Percentiles rank a stretch among this genome's conserved stretches.
Evolutionary conservation across 169 alveolate genomes (phyloP).

Genomic region (Plasmodium yoelii): DNA sequence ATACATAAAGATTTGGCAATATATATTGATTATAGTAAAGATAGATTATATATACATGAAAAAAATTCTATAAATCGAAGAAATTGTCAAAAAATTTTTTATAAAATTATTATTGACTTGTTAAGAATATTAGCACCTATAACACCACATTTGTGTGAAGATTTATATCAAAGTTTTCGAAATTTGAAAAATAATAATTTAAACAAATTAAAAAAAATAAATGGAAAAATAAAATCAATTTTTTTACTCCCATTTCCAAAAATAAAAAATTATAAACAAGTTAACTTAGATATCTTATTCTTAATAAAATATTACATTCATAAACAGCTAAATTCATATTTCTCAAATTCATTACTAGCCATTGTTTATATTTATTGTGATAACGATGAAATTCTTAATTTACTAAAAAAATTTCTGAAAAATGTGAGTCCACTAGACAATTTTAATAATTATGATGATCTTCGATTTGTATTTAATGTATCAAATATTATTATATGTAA

Average conservation of each 20-base stretch:
- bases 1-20: conserved; percentile 53
- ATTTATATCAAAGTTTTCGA: conserved; percentile 30
- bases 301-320: conserved; percentile 56
- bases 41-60: conserved; percentile 58
- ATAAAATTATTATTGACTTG: conserved; percentile 20
- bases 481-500: conserved; percentile 55
- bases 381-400: conserved; percentile 7
- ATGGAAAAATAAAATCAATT: conserved; percentile 13
- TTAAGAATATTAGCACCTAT: conserved; percentile 52
- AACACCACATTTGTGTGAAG: conserved; percentile 72
- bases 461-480: conserved; percentile 70
- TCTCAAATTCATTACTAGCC: conserved; percentile 56
- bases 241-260: conserved; percentile 54
- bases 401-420: conserved; percentile 33
- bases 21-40: conserved; percentile 67
- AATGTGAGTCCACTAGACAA: conserved; percentile 5
- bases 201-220: background rate
- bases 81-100: conserved; percentile 52
- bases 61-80: conserved; percentile 54
- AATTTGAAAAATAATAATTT: background rate
- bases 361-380: conserved; percentile 34
- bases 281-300: conserved; percentile 41
- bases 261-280: conserved; percentile 30
- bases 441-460: conserved; percentile 66
- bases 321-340: conserved; percentile 30